phyloP scores from a whole-genome alignment of 129 eudicot genomes.

The Flaveria brownii region DNA sequence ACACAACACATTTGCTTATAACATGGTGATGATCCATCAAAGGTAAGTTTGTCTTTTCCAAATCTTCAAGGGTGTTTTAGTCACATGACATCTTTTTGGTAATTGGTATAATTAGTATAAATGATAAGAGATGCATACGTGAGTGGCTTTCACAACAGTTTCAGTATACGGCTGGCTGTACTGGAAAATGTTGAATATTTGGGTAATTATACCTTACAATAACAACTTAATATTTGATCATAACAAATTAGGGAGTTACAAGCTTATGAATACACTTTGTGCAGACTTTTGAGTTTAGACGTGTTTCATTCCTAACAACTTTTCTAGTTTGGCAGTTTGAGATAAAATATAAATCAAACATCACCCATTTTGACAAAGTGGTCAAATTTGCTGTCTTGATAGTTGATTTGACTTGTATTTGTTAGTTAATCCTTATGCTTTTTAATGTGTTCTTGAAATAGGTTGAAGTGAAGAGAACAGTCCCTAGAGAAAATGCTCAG shows the following conservation, averaged over 20 bases:
- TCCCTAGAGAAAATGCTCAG: constrained; percentile 77
- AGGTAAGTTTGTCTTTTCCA: not conserved
- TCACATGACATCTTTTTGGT: not conserved
- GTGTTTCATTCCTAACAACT: not conserved
- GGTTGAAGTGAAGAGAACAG: constrained; percentile 95
- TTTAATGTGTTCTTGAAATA: constrained; percentile 28
- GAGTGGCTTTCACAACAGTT: not conserved
- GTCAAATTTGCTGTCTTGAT: not conserved
- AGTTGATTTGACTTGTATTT: not conserved
- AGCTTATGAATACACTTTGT: not conserved
- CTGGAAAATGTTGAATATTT: not conserved
- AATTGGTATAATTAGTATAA: not conserved
- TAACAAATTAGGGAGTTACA: not conserved
- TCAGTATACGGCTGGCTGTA: not conserved
- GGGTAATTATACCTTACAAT: not conserved
- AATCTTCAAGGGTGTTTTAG: not conserved
- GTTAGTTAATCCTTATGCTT: not conserved
- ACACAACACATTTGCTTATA: not conserved
- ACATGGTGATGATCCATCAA: not conserved
- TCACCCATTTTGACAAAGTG: not conserved
- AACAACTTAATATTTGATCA: not conserved
- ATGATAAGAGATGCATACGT: not conserved
- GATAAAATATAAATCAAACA: not conserved
- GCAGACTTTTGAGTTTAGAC: not conserved
- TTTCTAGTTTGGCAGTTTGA: not conserved